Base-by-base conservation (phyloP, 371 early-diverging fungal species). In the Actinomortierella wolfii region DNA sequence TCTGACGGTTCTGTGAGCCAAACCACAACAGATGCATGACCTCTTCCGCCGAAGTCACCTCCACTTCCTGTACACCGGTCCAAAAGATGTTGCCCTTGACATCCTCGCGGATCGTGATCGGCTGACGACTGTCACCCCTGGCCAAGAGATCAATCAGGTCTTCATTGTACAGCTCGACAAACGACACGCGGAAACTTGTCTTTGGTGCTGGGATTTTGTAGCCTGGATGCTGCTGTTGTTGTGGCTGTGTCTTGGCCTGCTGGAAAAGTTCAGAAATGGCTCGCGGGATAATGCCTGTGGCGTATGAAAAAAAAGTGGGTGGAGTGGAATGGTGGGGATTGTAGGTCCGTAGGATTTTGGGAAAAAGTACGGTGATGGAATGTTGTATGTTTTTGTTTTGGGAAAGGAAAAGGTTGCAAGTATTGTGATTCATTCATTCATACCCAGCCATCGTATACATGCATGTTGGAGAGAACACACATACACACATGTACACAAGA, bases 81-180 rank as follows among this genome's bases (percentile, higher is more conserved):
- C 97, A 95, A 29, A 84, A 81, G 57, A 97, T 92, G 56, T 90
- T 90, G 52, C 98, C 98, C 60, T 89, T 86, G 3, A 88, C 71
- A 79, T 99, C 98, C 78, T 99, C 95, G 45, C 99, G 79, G 49
- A 96, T 93, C 2, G 90, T 86, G 9, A 94, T 82, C 17, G 89
- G 86, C 17, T 88, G 82, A 21, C 89, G 76, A 26, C 80, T 74
- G 23, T 85, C 86, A 43, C 81, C 83, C 58, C 76, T 78, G 50
- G 68, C 79, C 29, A 96, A 77, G 44, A 97, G 81, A 80, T 97
- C 96, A n/a, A 90, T 88, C 17, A 97, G 78, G 48, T 95, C 94
- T 77, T 99, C 99, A 74, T 99, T 99, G 81, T 99, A 99, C 24
- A 99, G 86, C 74, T 99, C 99, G 7, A 97, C 77, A 78, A 92